Evolutionary conservation across 1,284 basidiomycete genomes (phyloP).

Genomic region (Clitocybe nebularis): DNA sequence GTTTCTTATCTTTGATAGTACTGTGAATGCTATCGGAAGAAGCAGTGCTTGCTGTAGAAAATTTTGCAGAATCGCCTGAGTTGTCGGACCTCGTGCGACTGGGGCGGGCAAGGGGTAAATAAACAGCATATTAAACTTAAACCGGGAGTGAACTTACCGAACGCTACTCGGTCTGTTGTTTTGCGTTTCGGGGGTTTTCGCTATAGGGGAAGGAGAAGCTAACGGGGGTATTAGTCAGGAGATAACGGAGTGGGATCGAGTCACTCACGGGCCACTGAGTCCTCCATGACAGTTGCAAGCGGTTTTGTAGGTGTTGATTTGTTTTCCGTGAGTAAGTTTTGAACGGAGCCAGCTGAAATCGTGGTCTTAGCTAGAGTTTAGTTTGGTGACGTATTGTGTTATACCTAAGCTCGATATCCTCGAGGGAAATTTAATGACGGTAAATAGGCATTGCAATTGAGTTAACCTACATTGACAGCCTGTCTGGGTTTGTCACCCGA

Average conservation of each 20-base stretch:
- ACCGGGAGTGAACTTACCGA: conserved; percentile 9
- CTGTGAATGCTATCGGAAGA: conserved; percentile 13
- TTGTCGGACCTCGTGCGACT: conserved; percentile 9
- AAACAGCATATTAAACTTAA: too few species aligned
- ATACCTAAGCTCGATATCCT: too few species aligned
- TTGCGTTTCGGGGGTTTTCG: conserved; percentile 2
- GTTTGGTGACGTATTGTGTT: too few species aligned
- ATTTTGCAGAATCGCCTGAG: conserved; percentile 9
- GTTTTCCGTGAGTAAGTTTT: background rate
- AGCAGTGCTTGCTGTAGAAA: conserved; percentile 13
- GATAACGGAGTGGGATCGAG: background rate
- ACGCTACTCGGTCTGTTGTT: conserved; percentile 12
- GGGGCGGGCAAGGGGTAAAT: too few species aligned
- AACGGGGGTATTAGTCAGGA: background rate
- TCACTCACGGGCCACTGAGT: background rate
- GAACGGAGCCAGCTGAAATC: conserved; percentile 2
- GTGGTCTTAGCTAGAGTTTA: too few species aligned
- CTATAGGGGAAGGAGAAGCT: background rate
- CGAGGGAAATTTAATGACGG: too few species aligned
- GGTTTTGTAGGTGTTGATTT: background rate
- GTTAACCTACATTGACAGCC: conserved; percentile 28
- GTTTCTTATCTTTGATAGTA: conserved; percentile 15
- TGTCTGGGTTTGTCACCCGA: conserved; percentile 38
- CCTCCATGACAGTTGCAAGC: conserved; percentile 2
- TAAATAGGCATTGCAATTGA: too few species aligned